Evolutionary conservation across 208 protist genomes (phyloP).

Genomic region (Trypanosomatidae sp.): DNA sequence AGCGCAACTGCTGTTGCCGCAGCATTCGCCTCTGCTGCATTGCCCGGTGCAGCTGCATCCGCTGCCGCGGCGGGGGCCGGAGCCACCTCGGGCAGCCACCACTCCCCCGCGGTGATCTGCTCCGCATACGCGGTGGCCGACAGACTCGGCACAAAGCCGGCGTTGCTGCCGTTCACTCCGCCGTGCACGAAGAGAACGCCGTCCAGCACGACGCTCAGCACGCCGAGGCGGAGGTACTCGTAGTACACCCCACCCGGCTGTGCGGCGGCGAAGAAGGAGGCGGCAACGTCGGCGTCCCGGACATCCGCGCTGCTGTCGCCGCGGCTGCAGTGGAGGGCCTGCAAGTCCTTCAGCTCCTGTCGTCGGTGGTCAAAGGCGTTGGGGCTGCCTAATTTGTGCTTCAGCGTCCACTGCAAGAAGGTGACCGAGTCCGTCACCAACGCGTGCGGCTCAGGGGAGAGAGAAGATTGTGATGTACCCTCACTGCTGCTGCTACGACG

Average conservation of each 20-base stretch:
- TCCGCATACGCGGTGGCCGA: conserved; percentile 17
- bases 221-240: conserved; percentile 64
- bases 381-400: conserved; percentile 61
- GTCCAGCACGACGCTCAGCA: conserved; percentile 53
- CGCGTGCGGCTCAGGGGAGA: too few species aligned
- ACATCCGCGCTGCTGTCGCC: background rate
- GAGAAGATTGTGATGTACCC: too few species aligned
- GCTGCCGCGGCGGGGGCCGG: background rate
- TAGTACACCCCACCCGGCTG: conserved; percentile 70
- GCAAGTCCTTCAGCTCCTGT: conserved; percentile 48
- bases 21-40: too few species aligned
- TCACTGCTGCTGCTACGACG: background rate
- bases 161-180: conserved; percentile 57
- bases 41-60: too few species aligned
- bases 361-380: conserved; percentile 67
- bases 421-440: conserved; percentile 27
- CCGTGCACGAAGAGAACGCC: conserved; percentile 87
- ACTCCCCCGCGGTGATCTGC: conserved; percentile 19
- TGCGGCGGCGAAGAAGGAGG: conserved; percentile 65
- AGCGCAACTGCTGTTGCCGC: too few species aligned
- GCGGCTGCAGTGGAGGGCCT: background rate
- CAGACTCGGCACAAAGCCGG: conserved; percentile 64
- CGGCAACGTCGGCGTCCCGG: conserved; percentile 55
- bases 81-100: conserved; percentile 19
- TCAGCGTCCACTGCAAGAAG: conserved; percentile 69